Conservation (phyloP, 108 stramenopile species). For the Pseudonitzschia multistriata region DNA sequence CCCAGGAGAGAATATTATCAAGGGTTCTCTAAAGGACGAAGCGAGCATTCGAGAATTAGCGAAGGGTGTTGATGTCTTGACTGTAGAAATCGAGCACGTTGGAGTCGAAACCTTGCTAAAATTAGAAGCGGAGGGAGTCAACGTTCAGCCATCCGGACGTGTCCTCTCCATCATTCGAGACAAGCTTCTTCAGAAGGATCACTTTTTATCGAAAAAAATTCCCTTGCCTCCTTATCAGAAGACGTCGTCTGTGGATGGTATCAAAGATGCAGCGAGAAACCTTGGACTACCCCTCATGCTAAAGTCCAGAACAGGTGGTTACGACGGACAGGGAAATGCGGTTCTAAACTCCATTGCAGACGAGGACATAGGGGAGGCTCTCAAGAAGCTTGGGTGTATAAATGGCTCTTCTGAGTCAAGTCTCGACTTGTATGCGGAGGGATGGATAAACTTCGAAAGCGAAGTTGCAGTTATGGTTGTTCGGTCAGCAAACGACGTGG, state of each 20-base stretch:
- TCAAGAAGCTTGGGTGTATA: constrained; percentile 51
- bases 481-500: constrained; percentile 55
- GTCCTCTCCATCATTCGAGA: constrained; percentile 93
- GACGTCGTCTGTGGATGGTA: constrained; percentile 57
- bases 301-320: constrained; percentile 91
- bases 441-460: constrained; percentile 89
- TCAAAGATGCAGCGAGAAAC: constrained; percentile 56
- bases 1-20: constrained; percentile 46
- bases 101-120: constrained; percentile 78
- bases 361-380: constrained; percentile 52
- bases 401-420: constrained; percentile 12
- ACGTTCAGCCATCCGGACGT: constrained; percentile 86
- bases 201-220: constrained; percentile 70
- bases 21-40: constrained; percentile 85
- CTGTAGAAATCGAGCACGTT: constrained; percentile 99
- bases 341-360: constrained; percentile 69
- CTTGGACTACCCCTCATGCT: constrained; percentile 96
- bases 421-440: constrained; percentile 90
- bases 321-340: constrained; percentile 97
- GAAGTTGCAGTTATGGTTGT: constrained; percentile 99
- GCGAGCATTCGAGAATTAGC: constrained; percentile 69
- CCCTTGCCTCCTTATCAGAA: constrained; percentile 69
- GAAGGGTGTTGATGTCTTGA: constrained; percentile 82
- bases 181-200: constrained; percentile 93
- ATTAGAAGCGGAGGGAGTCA: constrained; percentile 79